Evolutionary conservation across 208 protist genomes (phyloP).

Genomic region (Leishmania turanica): DNA sequence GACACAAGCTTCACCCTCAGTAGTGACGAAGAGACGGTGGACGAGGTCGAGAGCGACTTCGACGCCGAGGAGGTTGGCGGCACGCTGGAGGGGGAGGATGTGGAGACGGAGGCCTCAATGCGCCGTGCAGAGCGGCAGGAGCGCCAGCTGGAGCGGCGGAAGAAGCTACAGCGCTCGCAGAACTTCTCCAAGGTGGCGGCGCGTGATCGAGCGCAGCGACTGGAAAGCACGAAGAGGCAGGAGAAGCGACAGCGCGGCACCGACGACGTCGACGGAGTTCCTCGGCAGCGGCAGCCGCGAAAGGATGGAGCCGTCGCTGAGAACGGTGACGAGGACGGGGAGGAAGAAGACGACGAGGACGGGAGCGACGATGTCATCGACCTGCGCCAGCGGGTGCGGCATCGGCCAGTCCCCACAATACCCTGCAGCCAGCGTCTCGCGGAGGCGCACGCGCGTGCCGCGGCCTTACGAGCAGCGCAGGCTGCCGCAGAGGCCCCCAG

Average conservation of each 20-base stretch:
- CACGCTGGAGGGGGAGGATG: slow-evolving; percentile 29
- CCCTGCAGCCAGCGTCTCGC: slow-evolving; percentile 47
- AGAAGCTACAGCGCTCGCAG: slow-evolving; percentile 31
- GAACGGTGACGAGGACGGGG: slow-evolving; percentile 3
- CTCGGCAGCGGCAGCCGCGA: background rate
- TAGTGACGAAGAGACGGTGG: slow-evolving; percentile 63
- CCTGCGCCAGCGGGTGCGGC: slow-evolving; percentile 36
- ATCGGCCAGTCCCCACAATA: slow-evolving; percentile 56
- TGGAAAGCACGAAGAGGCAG: background rate
- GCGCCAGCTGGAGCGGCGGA: slow-evolving; percentile 29
- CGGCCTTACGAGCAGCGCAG: slow-evolving; percentile 31
- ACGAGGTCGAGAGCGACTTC: slow-evolving; percentile 82
- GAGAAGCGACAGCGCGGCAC: background rate
- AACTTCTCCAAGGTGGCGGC: slow-evolving; percentile 23
- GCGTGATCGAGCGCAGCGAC: slow-evolving; percentile 11
- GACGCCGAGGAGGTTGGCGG: slow-evolving; percentile 59
- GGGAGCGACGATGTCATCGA: slow-evolving; percentile 12
- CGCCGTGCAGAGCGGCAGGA: slow-evolving; percentile 57
- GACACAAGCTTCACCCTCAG: slow-evolving; percentile 66
- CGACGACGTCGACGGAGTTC: background rate
- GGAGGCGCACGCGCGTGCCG: slow-evolving; percentile 46
- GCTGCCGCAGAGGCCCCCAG: slow-evolving; percentile 10
- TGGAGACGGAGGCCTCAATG: slow-evolving; percentile 59
- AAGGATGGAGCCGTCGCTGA: slow-evolving; percentile 4
- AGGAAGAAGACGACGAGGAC: slow-evolving; percentile 7